Conservation (phyloP, 345 rosid genomes). For the Raphanus raphanistrum region DNA sequence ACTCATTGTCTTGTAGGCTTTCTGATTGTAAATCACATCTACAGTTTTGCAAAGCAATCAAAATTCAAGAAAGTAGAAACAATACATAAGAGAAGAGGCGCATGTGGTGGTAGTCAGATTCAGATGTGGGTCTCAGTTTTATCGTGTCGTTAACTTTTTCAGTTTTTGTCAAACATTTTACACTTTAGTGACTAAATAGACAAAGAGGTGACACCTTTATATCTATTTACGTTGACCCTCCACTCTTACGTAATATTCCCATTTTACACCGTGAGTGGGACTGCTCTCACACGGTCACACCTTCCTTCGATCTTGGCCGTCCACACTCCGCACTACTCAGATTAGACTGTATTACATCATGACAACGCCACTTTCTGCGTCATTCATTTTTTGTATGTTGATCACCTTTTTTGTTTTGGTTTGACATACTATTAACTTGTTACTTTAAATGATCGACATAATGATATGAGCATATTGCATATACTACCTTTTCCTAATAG, state of each 20-base stretch:
- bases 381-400: constrained; percentile 1
- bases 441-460: neutral
- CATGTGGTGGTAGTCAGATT: constrained; percentile 8
- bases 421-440: neutral
- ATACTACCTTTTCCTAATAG: neutral
- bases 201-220: constrained; percentile 33
- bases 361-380: constrained; percentile 39
- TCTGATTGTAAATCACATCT: constrained; percentile 9
- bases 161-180: constrained; percentile 29
- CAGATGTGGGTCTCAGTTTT: constrained; percentile 26
- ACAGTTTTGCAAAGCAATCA: neutral
- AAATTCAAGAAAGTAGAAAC: neutral
- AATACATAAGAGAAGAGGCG: constrained; percentile 10
- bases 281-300: neutral
- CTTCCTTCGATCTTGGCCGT: constrained; percentile 25
- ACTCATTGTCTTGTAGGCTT: neutral
- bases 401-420: neutral
- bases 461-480: neutral
- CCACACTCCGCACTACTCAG: constrained; percentile 32
- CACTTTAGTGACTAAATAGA: constrained; percentile 29
- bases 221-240: constrained; percentile 41
- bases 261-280: neutral
- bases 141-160: constrained; percentile 21
- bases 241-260: constrained; percentile 22
- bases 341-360: constrained; percentile 28